phyloP scores from a whole-genome alignment of 2,329 filamentous ascomycete genomes.

The Pyrenochaeta sp. region DNA sequence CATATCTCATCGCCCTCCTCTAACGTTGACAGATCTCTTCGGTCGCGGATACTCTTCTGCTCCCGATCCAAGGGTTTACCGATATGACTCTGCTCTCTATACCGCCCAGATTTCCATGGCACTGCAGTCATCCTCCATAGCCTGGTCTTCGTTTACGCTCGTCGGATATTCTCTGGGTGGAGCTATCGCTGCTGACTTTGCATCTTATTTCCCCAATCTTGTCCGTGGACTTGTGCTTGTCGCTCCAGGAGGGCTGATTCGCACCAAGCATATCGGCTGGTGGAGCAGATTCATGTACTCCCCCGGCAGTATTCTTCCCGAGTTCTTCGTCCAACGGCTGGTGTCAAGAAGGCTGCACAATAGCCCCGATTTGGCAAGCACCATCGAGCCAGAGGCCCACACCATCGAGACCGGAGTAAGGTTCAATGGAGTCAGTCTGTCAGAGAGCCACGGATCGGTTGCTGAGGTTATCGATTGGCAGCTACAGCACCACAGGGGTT shows the following conservation, averaged over 20 bases:
- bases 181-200: constrained; percentile 74
- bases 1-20: background rate
- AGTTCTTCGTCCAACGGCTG: constrained; percentile 60
- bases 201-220: constrained; percentile 72
- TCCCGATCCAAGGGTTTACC: constrained; percentile 66
- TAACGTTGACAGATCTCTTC: constrained; percentile 65
- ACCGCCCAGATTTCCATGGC: constrained; percentile 75
- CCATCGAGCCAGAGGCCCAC: background rate
- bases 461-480: constrained; percentile 72
- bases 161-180: constrained; percentile 85
- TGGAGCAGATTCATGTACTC: constrained; percentile 71
- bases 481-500: constrained; percentile 70
- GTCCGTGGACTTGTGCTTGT: constrained; percentile 77
- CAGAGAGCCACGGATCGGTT: constrained; percentile 2
- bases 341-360: constrained; percentile 18
- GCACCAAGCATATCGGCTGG: constrained; percentile 68
- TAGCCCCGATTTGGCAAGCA: constrained; percentile 1
- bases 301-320: constrained; percentile 65
- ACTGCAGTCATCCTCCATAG: constrained; percentile 72
- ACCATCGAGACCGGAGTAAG: background rate
- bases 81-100: constrained; percentile 78
- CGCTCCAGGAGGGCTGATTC: constrained; percentile 79
- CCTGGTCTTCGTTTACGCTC: constrained; percentile 67
- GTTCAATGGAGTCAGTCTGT: constrained; percentile 4
- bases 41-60: constrained; percentile 81